Conservation (phyloP, 176 grass and related monocot genomes). For the Oryza meyeriana region DNA sequence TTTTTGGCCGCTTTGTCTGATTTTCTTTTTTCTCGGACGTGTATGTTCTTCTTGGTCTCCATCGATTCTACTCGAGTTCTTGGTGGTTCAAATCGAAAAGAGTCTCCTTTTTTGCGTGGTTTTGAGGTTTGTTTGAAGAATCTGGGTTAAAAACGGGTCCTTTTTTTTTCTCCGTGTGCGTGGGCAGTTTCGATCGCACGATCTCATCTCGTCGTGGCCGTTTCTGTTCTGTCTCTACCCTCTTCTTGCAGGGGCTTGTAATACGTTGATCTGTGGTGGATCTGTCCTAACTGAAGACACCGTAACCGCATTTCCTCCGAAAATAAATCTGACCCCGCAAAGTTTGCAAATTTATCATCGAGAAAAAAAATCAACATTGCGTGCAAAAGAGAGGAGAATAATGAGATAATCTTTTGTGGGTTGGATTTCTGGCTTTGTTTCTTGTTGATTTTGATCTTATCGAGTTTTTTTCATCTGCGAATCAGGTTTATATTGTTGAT, state of each 20-base stretch:
- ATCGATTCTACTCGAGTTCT: background rate
- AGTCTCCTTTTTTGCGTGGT: background rate
- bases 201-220: constrained; percentile 8
- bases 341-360: background rate
- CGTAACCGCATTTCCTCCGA: background rate
- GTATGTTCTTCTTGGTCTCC: background rate
- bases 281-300: background rate
- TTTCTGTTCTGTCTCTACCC: background rate
- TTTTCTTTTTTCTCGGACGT: background rate
- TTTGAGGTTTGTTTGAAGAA: constrained; percentile 8
- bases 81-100: background rate
- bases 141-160: constrained; percentile 6
- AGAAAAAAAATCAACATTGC: background rate
- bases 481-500: background rate
- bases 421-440: background rate
- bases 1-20: background rate
- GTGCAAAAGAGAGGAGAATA: background rate
- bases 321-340: background rate
- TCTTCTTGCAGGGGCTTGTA: background rate
- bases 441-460: background rate
- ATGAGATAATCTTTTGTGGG: background rate
- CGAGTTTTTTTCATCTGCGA: background rate
- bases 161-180: background rate
- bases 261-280: background rate
- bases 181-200: constrained; percentile 8